Evolutionary conservation across 176 grass and related monocot genomes (phyloP).

Genomic region (Ensete glaucum): DNA sequence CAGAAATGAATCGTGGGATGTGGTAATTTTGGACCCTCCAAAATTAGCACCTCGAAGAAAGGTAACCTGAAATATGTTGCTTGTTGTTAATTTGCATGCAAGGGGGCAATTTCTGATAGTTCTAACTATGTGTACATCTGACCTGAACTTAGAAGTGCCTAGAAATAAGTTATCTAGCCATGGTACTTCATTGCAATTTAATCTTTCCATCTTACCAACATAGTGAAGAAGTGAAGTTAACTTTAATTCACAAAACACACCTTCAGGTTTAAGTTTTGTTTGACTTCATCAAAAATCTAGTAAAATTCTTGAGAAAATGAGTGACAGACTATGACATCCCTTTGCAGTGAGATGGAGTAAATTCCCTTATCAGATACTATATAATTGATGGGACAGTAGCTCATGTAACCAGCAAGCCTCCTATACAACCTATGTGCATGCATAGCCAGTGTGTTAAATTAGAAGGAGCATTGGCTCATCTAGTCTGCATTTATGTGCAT

Average conservation of each 20-base stretch:
- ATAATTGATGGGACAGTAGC: too few species aligned
- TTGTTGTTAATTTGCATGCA: too few species aligned
- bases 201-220: not conserved
- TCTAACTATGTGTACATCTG: too few species aligned
- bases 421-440: not conserved
- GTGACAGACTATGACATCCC: not conserved
- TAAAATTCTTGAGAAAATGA: not conserved
- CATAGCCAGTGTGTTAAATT: not conserved
- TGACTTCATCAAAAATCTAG: not conserved
- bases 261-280: not conserved
- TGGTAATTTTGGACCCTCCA: conserved; percentile 90
- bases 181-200: not conserved
- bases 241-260: too few species aligned
- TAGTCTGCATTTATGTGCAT: not conserved
- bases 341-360: not conserved
- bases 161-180: too few species aligned
- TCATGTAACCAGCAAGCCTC: too few species aligned
- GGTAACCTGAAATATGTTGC: conserved; percentile 26
- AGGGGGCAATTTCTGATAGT: too few species aligned
- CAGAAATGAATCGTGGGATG: conserved; percentile 67
- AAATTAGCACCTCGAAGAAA: conserved; percentile 88
- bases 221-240: not conserved
- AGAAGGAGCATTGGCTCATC: not conserved
- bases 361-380: not conserved
- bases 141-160: too few species aligned